These are phyloP conservation scores for Suhomyces yuchorum DNA, from an alignment of 1,139 yeast genomes.

Conservation along the genomic window DNA sequence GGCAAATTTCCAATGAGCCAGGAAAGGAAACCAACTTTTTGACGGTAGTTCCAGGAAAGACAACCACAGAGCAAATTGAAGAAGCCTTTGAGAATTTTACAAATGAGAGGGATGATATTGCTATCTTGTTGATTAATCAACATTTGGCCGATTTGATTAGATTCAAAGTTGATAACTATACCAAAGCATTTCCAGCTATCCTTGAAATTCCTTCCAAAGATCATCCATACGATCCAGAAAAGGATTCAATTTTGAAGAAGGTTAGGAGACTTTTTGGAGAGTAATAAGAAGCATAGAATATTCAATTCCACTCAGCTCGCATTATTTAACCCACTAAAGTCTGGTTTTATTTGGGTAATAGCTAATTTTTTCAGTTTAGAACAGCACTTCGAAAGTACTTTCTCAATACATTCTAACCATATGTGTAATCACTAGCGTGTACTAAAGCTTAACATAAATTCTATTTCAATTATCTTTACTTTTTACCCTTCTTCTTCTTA, in stretches of 20 bases:
- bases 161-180: conserved; percentile 75
- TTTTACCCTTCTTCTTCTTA: conserved; percentile 16
- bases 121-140: conserved; percentile 89
- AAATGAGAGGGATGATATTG: conserved; percentile 79
- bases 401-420: conserved; percentile 3
- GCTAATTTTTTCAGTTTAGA: conserved; percentile 1
- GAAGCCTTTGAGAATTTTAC: conserved; percentile 77
- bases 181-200: conserved; percentile 94
- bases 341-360: neutral
- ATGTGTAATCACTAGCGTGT: neutral
- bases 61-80: conserved; percentile 74
- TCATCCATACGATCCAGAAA: conserved; percentile 97
- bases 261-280: conserved; percentile 95
- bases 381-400: conserved; percentile 11
- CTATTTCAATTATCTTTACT: conserved; percentile 9
- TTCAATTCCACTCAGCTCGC: conserved; percentile 3
- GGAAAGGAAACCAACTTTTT: conserved; percentile 79
- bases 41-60: conserved; percentile 77
- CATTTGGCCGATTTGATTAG: conserved; percentile 93
- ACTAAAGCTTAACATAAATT: neutral
- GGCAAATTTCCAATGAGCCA: conserved; percentile 70
- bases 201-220: conserved; percentile 97
- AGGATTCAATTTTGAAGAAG: conserved; percentile 91
- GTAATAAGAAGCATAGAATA: conserved; percentile 28
- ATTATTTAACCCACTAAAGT: neutral